Evolutionary conservation across 345 rosid species (phyloP).

Genomic region (Linum trigynum): DNA sequence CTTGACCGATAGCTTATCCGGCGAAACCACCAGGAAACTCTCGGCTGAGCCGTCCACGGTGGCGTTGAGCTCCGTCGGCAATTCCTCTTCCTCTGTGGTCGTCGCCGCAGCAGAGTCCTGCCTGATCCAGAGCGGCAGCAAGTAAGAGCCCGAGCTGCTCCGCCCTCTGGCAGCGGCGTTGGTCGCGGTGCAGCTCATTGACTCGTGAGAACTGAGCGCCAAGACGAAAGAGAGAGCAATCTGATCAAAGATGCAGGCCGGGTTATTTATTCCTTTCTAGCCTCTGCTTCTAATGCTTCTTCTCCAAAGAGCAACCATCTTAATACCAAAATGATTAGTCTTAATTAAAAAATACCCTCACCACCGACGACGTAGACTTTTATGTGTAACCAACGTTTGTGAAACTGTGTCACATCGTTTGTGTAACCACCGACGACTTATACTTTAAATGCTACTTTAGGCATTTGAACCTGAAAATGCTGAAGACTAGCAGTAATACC

Average conservation of each 20-base stretch:
- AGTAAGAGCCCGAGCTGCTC: slow-evolving; percentile 32
- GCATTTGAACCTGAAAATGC: too few species aligned
- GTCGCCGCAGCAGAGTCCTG: slow-evolving; percentile 23
- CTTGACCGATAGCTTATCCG: slow-evolving; percentile 72
- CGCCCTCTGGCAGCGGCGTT: not conserved
- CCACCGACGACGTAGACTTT: too few species aligned
- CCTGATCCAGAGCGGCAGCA: slow-evolving; percentile 14
- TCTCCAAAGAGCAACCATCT: not conserved
- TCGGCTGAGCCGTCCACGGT: slow-evolving; percentile 50
- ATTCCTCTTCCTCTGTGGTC: slow-evolving; percentile 25
- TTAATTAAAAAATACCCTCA: too few species aligned
- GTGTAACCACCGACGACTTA: too few species aligned
- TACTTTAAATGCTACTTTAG: too few species aligned
- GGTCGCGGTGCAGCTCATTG: not conserved
- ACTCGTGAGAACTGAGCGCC: too few species aligned
- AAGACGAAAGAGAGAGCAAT: too few species aligned
- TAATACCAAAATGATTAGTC: too few species aligned
- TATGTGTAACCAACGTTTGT: too few species aligned
- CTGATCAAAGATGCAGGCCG: not conserved
- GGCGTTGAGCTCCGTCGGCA: slow-evolving; percentile 75
- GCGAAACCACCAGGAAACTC: slow-evolving; percentile 67
- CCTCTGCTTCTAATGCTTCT: not conserved
- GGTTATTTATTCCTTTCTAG: slow-evolving; percentile 2
- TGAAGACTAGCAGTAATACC: too few species aligned
- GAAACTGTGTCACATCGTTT: too few species aligned